Evolutionary conservation across 345 rosid genomes (phyloP), one percentile per base, ranked within the genome.

Genomic region (Acer saccharum): DNA sequence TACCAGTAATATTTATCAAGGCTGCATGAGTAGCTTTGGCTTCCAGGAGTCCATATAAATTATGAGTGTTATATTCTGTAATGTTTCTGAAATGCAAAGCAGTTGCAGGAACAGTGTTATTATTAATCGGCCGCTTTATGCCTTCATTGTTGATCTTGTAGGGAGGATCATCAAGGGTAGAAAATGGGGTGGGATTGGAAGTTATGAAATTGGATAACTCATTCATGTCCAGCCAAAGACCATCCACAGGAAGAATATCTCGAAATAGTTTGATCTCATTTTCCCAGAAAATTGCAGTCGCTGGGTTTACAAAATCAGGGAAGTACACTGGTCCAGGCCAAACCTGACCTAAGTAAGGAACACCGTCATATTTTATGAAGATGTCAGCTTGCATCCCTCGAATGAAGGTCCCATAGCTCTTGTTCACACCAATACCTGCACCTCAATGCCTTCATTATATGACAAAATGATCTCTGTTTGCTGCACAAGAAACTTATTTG

Each of bases 161-260:
- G 27, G 64, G 64, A 60, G 64, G 27, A 60, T 60, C 64, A 65
- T 88, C 91, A 0, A 88, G 76, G 7, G 77, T 81, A 5, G 88
- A 88, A 27, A 12, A 18, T 55, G 65, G 81, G 27, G 43, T 75
- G 4, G 91, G 81, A 7, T 74, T 43, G 41, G 88, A 50, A 44
- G 83, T 74, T 2, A 75, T 74, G 84, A 86, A 88, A 63, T 86
- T 88, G n/a, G 89, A 81, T 9, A 81, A 0, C 79, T 86, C 89
- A 43, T 86, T 88, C 91, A 88, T 88, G 82, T 88, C 91, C 21
- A 88, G 68, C 91, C 91, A 88, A 13, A 88, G 80, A 71, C 89
- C 89, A 39, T 88, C 89, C 35, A 88, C 71, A 0, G 85, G 86
- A 25, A 88, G 65, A 68, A 73, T n/a, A 21, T 81, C 70, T 25